Base-by-base conservation (phyloP, 352 stramenopile genomes). In the Globisporangium carolinianum region DNA sequence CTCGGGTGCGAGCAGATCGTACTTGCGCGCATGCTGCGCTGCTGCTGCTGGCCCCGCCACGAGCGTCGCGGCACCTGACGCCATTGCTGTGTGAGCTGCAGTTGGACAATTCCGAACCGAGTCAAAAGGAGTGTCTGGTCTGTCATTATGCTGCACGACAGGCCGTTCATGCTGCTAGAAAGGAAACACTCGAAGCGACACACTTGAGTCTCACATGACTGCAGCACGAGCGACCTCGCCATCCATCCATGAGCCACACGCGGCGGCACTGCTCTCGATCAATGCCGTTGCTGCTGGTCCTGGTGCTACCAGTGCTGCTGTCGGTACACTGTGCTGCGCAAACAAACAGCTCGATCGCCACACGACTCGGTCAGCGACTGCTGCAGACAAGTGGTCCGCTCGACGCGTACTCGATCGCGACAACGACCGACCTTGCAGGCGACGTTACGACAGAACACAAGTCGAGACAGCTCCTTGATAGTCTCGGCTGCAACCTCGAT, bases 1-100 rank as follows among this genome's bases (percentile, higher is more conserved):
- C 62, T 90, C 81, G 15, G 74, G 69, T 15, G 77, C 68, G 37
- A 94, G 58, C 14, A 94, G 65, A 47, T 88, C 60, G 69, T 66
- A 81, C 49, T 52, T 43, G 45, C 46, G 18, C 51, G 15, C 42
- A 51, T 53, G 57, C 36, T 32, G 17, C 45, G 51, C 24, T 36
- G 41, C 18, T 5, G 57, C 32, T 3, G 12, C 37, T 11, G 45
- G 6, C 6, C 0, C 7, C 18, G 41, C 15, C 14, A 37, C 45
- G 43, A 46, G 50, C n/a, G 35, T 55, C 35, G 8, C 42, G 11
- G 45, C 35, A 39, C 5, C n/a, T 12, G 11, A 8, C 7, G 11
- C 39, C 39, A 43, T 43, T 32, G 24, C 1, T 32, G 24, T 32
- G 24, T 32, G 24, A 32, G 24, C 24, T 32, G 24, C 24, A 32